phyloP scores from a whole-genome alignment of 106 monocot genomes.

The Vanilla planifolia region DNA sequence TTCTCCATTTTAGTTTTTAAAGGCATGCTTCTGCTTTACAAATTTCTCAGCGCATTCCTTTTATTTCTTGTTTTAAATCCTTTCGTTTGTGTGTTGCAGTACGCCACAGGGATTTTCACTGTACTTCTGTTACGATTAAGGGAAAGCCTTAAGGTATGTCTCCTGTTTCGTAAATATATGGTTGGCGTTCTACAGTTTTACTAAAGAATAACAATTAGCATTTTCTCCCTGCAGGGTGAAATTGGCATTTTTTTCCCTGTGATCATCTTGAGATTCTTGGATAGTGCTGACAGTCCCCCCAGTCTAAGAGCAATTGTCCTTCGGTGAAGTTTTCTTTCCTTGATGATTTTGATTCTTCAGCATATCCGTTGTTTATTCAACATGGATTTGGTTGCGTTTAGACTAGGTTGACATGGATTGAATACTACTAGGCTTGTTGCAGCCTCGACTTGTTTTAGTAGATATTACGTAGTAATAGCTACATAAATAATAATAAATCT shows the following conservation, averaged over 20 bases:
- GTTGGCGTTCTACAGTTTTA: background rate
- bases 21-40: background rate
- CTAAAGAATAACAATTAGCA: background rate
- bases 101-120: constrained; percentile 87
- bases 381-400: too few relatives aligned
- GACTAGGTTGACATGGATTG: too few relatives aligned
- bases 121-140: constrained; percentile 90
- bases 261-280: constrained; percentile 83
- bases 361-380: too few relatives aligned
- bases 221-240: constrained; percentile 58
- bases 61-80: constrained; percentile 5
- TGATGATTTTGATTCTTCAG: background rate
- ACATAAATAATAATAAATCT: too few relatives aligned
- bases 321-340: constrained; percentile 41
- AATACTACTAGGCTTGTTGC: too few relatives aligned
- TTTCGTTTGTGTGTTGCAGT: constrained; percentile 39
- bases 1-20: background rate
- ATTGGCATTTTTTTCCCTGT: constrained; percentile 93
- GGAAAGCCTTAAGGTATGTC: constrained; percentile 90
- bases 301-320: constrained; percentile 77
- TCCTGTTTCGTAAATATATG: background rate
- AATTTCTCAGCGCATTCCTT: background rate
- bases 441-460: too few relatives aligned
- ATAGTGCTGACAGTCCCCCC: constrained; percentile 63
- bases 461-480: too few relatives aligned